These are phyloP conservation scores for Vigna trinervia DNA, from an alignment of 306 rosid genomes.

Conservation along the genomic window DNA sequence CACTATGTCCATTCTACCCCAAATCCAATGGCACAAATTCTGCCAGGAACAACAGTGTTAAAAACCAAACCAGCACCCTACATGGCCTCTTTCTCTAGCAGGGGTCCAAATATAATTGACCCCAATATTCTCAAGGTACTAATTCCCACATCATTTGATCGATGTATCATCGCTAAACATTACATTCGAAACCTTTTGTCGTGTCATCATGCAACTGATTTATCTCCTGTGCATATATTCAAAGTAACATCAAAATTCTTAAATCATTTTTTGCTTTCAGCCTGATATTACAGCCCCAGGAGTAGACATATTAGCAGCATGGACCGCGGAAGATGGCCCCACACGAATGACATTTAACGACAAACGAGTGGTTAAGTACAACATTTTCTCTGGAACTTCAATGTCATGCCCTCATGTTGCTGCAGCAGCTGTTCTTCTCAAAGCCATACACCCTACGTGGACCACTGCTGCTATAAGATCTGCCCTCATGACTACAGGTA, in stretches of 20 bases:
- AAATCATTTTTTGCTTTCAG: conserved; percentile 52
- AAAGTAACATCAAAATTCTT: conserved; percentile 1
- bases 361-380: conserved; percentile 68
- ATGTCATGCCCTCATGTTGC: conserved; percentile 96
- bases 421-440: conserved; percentile 78
- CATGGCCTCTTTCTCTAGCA: conserved; percentile 76
- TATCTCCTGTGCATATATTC: neutral
- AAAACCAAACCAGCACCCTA: conserved; percentile 81
- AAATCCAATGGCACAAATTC: conserved; percentile 64
- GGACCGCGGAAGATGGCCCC: conserved; percentile 79
- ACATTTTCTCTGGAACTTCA: conserved; percentile 85
- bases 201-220: neutral
- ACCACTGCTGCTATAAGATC: conserved; percentile 87
- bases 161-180: neutral
- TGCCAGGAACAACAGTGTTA: conserved; percentile 66
- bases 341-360: conserved; percentile 62
- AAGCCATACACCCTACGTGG: conserved; percentile 89
- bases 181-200: neutral
- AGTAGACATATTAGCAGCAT: conserved; percentile 89
- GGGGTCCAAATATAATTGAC: conserved; percentile 90
- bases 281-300: conserved; percentile 98
- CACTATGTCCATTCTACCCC: conserved; percentile 58
- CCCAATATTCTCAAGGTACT: conserved; percentile 81
- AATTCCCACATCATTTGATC: neutral
- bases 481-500: conserved; percentile 93